A percentile compares a stretch with the other conserved stretches of the same genome.
phyloP scores from a whole-genome alignment of 2,329 filamentous ascomycete genomes.

The Blastomyces gilchristii region DNA sequence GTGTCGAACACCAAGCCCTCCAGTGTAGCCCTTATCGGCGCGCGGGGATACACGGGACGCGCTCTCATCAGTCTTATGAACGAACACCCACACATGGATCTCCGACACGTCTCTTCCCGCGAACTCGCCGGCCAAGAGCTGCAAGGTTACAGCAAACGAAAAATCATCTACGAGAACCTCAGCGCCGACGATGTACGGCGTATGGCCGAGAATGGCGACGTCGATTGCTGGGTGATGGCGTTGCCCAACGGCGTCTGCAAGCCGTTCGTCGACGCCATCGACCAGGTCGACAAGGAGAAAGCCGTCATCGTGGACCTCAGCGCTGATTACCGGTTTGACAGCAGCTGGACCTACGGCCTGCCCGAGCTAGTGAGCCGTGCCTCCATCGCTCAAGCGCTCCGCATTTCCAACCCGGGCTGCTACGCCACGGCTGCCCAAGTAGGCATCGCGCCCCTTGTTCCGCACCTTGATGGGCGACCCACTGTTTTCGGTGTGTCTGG shows the following conservation, averaged over 20 bases:
- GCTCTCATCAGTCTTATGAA: constrained; percentile 81
- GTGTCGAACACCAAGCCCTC: constrained; percentile 69
- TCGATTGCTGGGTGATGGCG: constrained; percentile 97
- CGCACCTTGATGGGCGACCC: constrained; percentile 66
- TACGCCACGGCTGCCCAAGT: constrained; percentile 91
- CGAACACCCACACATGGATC: constrained; percentile 77
- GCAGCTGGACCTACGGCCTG: constrained; percentile 77
- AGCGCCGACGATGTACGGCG: constrained; percentile 73
- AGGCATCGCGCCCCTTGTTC: constrained; percentile 71
- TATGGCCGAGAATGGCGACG: constrained; percentile 72
- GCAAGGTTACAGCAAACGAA: constrained; percentile 79
- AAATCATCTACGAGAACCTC: constrained; percentile 87
- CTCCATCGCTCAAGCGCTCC: constrained; percentile 64
- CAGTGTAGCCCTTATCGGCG: constrained; percentile 77
- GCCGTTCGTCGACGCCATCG: constrained; percentile 82
- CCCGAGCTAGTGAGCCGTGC: constrained; percentile 72
- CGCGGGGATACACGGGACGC: constrained; percentile 88
- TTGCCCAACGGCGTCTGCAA: constrained; percentile 91
- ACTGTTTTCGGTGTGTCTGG: constrained; percentile 85
- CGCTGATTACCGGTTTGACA: constrained; percentile 90
- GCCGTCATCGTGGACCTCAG: constrained; percentile 86
- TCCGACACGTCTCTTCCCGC: constrained; percentile 84
- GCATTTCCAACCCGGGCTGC: constrained; percentile 89
- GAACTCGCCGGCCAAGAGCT: constrained; percentile 81
- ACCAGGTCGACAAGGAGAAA: constrained; percentile 54